Percentiles rank a stretch among this genome's conserved stretches.
Conservation (phyloP, 768 basidiomycete species). For the Basidioascus undulatus region DNA sequence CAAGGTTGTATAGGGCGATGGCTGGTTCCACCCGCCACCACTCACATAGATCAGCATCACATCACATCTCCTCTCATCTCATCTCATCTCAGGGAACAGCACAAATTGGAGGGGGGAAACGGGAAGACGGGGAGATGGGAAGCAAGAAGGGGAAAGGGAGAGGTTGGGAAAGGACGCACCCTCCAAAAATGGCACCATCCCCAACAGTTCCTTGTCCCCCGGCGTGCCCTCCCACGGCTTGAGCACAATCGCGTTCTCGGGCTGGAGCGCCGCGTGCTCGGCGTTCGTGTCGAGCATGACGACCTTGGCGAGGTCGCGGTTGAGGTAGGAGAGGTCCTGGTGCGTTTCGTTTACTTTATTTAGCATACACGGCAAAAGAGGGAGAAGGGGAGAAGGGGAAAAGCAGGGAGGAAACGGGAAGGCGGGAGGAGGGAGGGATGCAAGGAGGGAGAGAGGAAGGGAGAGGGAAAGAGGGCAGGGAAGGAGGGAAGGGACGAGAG, state of each 20-base stretch:
- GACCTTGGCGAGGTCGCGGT: constrained; percentile 77
- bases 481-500: neutral
- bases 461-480: neutral
- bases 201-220: constrained; percentile 49
- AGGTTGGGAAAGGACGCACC: constrained; percentile 23
- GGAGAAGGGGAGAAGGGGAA: too few relatives aligned
- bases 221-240: constrained; percentile 67
- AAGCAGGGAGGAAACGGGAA: neutral
- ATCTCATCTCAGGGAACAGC: neutral
- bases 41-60: neutral
- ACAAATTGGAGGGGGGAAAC: too few relatives aligned
- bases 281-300: constrained; percentile 62
- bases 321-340: constrained; percentile 77
- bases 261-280: constrained; percentile 52
- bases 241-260: constrained; percentile 65
- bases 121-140: neutral
- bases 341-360: too few relatives aligned
- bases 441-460: neutral
- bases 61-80: too few relatives aligned
- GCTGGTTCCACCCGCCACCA: constrained; percentile 25
- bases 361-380: too few relatives aligned
- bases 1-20: constrained; percentile 53
- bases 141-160: neutral
- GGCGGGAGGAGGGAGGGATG: neutral
- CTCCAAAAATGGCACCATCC: constrained; percentile 94